Evolutionary conservation across 2,329 filamentous ascomycete genomes (phyloP).

Genomic region (Ophiostoma pallidulum): DNA sequence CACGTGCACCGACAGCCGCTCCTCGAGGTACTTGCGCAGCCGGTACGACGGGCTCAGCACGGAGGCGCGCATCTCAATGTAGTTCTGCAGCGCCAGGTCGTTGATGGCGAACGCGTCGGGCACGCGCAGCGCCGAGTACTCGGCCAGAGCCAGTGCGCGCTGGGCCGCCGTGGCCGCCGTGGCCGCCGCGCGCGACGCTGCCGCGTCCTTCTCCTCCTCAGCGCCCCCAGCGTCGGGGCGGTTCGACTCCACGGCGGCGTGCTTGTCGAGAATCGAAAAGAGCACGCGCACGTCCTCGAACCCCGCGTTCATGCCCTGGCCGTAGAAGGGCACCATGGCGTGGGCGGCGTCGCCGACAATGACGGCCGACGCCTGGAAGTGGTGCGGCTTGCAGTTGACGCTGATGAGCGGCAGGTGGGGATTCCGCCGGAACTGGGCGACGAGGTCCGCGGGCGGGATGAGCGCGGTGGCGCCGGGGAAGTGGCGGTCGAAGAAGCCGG

Average conservation of each 20-base stretch:
- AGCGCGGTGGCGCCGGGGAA: constrained; percentile 78
- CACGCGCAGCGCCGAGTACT: constrained; percentile 66
- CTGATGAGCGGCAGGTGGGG: constrained; percentile 88
- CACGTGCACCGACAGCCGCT: constrained; percentile 65
- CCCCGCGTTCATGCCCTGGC: constrained; percentile 95
- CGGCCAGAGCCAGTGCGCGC: constrained; percentile 60
- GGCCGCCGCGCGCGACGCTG: too few relatives aligned
- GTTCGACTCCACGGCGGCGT: constrained; percentile 31
- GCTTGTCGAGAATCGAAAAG: constrained; percentile 69
- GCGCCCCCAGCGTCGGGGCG: constrained; percentile 19
- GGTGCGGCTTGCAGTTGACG: constrained; percentile 86
- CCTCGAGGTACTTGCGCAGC: constrained; percentile 77
- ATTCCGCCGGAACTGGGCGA: constrained; percentile 67
- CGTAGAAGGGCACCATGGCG: constrained; percentile 97
- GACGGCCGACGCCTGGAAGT: constrained; percentile 65
- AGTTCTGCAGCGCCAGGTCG: constrained; percentile 83
- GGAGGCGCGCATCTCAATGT: constrained; percentile 83
- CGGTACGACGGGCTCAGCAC: constrained; percentile 72
- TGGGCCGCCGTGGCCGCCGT: constrained; percentile 49
- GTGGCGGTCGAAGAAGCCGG: constrained; percentile 67
- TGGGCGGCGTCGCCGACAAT: constrained; percentile 92
- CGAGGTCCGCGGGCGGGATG: constrained; percentile 58
- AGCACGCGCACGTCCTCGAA: constrained; percentile 88
- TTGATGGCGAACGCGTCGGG: constrained; percentile 84
- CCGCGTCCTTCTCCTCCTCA: constrained; percentile 20